phyloP scores from a whole-genome alignment of 441 rosid genomes.

The Aleurites moluccanus region DNA sequence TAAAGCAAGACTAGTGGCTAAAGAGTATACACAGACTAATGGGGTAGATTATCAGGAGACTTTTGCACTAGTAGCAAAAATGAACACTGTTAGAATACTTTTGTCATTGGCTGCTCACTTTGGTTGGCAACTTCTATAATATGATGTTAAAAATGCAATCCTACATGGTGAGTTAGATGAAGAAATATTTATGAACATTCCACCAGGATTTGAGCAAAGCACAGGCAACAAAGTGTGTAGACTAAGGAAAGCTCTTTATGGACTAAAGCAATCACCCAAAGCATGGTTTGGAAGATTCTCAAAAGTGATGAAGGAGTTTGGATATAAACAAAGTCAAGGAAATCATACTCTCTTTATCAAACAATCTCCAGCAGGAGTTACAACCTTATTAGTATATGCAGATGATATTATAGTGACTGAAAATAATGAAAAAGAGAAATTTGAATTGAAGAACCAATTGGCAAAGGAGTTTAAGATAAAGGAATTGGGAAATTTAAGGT shows the following conservation, averaged over 20 bases:
- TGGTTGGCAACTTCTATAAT: background rate
- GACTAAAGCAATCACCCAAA: too few species aligned
- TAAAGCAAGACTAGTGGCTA: too few species aligned
- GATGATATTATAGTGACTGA: background rate
- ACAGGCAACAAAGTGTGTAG: background rate
- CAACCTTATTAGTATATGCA: too few species aligned
- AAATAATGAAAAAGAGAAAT: background rate
- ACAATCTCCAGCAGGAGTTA: too few species aligned
- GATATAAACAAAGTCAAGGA: too few species aligned
- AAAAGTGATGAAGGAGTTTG: too few species aligned
- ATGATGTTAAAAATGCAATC: background rate
- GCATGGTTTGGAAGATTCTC: too few species aligned
- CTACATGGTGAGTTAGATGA: too few species aligned
- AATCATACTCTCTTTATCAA: too few species aligned
- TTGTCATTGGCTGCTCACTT: background rate
- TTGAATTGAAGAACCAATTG: background rate
- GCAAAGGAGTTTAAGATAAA: background rate
- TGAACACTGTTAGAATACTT: background rate
- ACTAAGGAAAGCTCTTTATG: too few species aligned
- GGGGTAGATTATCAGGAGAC: background rate
- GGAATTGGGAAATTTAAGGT: background rate
- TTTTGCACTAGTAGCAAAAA: background rate
- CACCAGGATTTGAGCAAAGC: background rate
- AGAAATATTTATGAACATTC: too few species aligned
- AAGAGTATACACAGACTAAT: too few species aligned